These are phyloP conservation scores for Arthroderma uncinatum DNA, from an alignment of 2,329 filamentous ascomycete genomes.

Conservation along the genomic window DNA sequence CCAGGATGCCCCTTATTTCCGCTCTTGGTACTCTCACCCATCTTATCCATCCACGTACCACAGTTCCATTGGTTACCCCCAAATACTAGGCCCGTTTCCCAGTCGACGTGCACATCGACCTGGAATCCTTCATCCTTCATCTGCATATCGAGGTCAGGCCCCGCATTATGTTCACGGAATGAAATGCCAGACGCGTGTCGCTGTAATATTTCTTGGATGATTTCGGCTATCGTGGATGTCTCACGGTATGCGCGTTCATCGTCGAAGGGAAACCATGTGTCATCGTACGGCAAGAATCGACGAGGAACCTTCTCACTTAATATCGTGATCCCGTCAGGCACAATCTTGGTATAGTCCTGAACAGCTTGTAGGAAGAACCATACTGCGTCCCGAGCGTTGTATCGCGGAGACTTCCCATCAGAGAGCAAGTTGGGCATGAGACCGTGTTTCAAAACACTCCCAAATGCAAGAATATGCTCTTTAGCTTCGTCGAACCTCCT, in stretches of 20 bases:
- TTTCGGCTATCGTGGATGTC: slow-evolving; percentile 70
- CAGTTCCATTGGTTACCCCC: slow-evolving; percentile 92
- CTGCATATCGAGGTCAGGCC: slow-evolving; percentile 74
- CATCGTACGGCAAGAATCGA: slow-evolving; percentile 87
- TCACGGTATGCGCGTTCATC: slow-evolving; percentile 78
- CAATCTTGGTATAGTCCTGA: slow-evolving; percentile 79
- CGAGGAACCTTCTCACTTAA: slow-evolving; percentile 67
- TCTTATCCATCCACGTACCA: slow-evolving; percentile 99
- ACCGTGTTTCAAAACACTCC: slow-evolving; percentile 90
- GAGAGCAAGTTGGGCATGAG: slow-evolving; percentile 94
- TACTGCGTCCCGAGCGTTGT: slow-evolving; percentile 90
- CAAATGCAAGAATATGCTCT: slow-evolving; percentile 90
- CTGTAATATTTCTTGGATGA: slow-evolving; percentile 88
- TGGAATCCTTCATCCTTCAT: slow-evolving; percentile 91
- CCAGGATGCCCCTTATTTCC: slow-evolving; percentile 87
- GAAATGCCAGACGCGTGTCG: slow-evolving; percentile 82
- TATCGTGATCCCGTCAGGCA: slow-evolving; percentile 62
- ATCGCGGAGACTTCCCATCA: slow-evolving; percentile 73
- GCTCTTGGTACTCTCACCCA: slow-evolving; percentile 87
- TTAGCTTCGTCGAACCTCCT: slow-evolving; percentile 78
- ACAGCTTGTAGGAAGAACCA: slow-evolving; percentile 98
- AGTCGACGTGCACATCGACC: slow-evolving; percentile 82
- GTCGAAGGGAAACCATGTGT: slow-evolving; percentile 78
- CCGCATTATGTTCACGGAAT: slow-evolving; percentile 90
- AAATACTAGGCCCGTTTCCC: slow-evolving; percentile 81